Conservation (phyloP, 1,284 basidiomycete genomes). For the Stygiomarasmius scandens region DNA sequence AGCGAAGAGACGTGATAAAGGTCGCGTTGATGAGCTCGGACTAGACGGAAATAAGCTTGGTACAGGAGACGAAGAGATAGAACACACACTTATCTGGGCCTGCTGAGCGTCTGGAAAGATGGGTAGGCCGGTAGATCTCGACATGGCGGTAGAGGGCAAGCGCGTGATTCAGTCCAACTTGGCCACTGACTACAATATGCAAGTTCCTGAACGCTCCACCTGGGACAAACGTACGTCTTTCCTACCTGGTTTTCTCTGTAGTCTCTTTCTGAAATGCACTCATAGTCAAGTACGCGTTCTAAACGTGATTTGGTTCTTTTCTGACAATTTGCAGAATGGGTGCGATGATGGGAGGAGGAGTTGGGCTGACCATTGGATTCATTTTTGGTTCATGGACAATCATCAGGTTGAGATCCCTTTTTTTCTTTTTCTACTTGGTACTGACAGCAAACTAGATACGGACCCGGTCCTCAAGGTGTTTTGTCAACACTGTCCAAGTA, state of each 20-base stretch:
- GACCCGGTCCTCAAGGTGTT: slow-evolving; percentile 84
- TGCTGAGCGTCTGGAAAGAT: slow-evolving; percentile 76
- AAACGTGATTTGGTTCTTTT: slow-evolving; percentile 6
- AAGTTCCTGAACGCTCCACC: slow-evolving; percentile 61
- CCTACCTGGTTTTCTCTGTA: slow-evolving; percentile 11
- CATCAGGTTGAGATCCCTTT: slow-evolving; percentile 61
- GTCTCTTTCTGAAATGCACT: slow-evolving; percentile 12
- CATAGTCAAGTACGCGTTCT: slow-evolving; percentile 51
- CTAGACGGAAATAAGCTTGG: slow-evolving; percentile 41
- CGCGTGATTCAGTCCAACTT: background rate
- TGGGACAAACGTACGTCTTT: slow-evolving; percentile 72
- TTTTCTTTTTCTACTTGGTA: background rate
- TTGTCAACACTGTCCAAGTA: slow-evolving; percentile 91
- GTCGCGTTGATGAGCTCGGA: slow-evolving; percentile 86
- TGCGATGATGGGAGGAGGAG: slow-evolving; percentile 88
- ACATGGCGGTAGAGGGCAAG: background rate
- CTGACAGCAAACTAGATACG: slow-evolving; percentile 55
- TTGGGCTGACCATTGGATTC: slow-evolving; percentile 95
- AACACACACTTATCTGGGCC: slow-evolving; percentile 79
- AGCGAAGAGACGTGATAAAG: slow-evolving; percentile 75
- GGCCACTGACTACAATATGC: slow-evolving; percentile 39
- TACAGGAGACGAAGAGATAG: background rate
- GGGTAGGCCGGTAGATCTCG: slow-evolving; percentile 27
- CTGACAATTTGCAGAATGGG: slow-evolving; percentile 71
- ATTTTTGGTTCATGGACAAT: slow-evolving; percentile 92